Conservation (phyloP, 768 basidiomycete species). For the Pleurotus tuoliensis region DNA sequence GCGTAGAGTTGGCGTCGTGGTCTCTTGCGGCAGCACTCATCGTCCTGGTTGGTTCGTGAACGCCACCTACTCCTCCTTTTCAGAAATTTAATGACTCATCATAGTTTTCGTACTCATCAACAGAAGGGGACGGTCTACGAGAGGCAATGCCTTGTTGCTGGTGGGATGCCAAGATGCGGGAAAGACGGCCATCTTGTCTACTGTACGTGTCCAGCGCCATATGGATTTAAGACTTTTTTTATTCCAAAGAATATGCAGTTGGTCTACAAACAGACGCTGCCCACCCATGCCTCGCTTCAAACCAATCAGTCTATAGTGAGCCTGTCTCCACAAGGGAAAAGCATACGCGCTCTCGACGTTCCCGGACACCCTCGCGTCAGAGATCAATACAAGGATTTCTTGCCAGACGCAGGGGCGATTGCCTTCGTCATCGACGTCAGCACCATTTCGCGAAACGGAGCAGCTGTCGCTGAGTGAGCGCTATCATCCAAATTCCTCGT, state of each 20-base stretch:
- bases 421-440: slow-evolving; percentile 81
- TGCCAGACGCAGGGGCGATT: slow-evolving; percentile 59
- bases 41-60: slow-evolving; percentile 37
- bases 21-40: slow-evolving; percentile 43
- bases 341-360: slow-evolving; percentile 62
- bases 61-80: background rate
- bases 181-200: slow-evolving; percentile 74
- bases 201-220: slow-evolving; percentile 38
- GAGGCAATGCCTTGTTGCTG: slow-evolving; percentile 66
- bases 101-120: slow-evolving; percentile 42
- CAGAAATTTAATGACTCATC: slow-evolving; percentile 1
- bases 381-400: slow-evolving; percentile 65
- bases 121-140: slow-evolving; percentile 39
- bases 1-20: slow-evolving; percentile 26
- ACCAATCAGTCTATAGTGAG: slow-evolving; percentile 51
- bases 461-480: slow-evolving; percentile 77
- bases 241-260: slow-evolving; percentile 38
- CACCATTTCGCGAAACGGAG: slow-evolving; percentile 71
- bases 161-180: slow-evolving; percentile 74
- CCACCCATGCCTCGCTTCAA: slow-evolving; percentile 78
- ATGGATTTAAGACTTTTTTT: too few relatives aligned
- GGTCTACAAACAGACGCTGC: slow-evolving; percentile 56
- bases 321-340: slow-evolving; percentile 34
- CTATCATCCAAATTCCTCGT: background rate
- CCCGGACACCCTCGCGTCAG: slow-evolving; percentile 85